These are phyloP conservation scores for Paraphoma sp. DNA, from an alignment of 2,329 filamentous ascomycete species.

Conservation along the genomic window DNA sequence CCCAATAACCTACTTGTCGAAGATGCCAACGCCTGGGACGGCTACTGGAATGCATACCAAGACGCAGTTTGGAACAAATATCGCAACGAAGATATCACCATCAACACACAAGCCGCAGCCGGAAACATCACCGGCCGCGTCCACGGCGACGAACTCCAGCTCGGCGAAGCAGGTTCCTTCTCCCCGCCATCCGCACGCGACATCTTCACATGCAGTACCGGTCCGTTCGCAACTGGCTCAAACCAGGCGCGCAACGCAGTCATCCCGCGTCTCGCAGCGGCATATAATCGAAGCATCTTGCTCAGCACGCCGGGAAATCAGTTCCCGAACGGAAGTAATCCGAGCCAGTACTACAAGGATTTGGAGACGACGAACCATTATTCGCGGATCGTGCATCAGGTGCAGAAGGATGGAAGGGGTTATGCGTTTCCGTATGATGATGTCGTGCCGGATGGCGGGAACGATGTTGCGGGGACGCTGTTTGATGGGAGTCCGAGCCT, in stretches of 20 bases:
- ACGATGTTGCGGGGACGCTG: slow-evolving; percentile 62
- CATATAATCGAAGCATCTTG: slow-evolving; percentile 76
- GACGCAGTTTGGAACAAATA: slow-evolving; percentile 60
- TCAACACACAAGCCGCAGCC: slow-evolving; percentile 70
- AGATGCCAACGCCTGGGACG: slow-evolving; percentile 55
- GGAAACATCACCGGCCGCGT: slow-evolving; percentile 63
- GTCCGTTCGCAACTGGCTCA: slow-evolving; percentile 61
- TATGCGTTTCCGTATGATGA: slow-evolving; percentile 75
- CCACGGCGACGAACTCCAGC: slow-evolving; percentile 48
- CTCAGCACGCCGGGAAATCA: slow-evolving; percentile 51
- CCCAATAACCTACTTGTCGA: slow-evolving; percentile 56
- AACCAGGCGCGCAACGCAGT: slow-evolving; percentile 61
- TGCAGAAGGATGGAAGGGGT: slow-evolving; percentile 65
- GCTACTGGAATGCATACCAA: slow-evolving; percentile 61
- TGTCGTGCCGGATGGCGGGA: slow-evolving; percentile 63
- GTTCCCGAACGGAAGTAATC: slow-evolving; percentile 47
- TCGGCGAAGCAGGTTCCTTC: slow-evolving; percentile 58
- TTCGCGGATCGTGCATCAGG: slow-evolving; percentile 64
- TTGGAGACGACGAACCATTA: slow-evolving; percentile 61
- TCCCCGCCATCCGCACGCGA: slow-evolving; percentile 63
- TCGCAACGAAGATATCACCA: slow-evolving; percentile 53
- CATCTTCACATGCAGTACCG: slow-evolving; percentile 71
- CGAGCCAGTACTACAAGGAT: slow-evolving; percentile 44
- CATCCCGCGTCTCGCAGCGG: slow-evolving; percentile 75
- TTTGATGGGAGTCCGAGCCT: slow-evolving; percentile 54